Evolutionary conservation across 2,329 filamentous ascomycete species (phyloP).

Genomic region (Penicillium palitans): DNA sequence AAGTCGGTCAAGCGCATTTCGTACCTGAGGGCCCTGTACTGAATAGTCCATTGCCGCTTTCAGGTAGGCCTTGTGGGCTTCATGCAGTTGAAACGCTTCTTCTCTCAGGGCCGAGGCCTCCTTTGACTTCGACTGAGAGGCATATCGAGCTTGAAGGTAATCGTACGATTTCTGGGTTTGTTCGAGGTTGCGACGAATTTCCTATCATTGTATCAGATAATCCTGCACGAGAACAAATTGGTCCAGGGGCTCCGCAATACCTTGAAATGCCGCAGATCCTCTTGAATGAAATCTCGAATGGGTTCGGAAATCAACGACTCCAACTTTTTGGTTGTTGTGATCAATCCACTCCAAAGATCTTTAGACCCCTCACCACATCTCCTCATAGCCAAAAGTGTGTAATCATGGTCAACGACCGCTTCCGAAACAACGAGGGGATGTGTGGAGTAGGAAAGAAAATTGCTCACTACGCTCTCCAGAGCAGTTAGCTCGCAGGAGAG

Average conservation of each 20-base stretch:
- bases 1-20: slow-evolving; percentile 79
- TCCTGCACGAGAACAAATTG: slow-evolving; percentile 1
- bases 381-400: slow-evolving; percentile 82
- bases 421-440: slow-evolving; percentile 74
- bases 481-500: slow-evolving; percentile 66
- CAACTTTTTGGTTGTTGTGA: slow-evolving; percentile 73
- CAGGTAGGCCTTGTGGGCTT: slow-evolving; percentile 85
- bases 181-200: slow-evolving; percentile 74
- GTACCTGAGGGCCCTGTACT: slow-evolving; percentile 79
- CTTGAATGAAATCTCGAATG: slow-evolving; percentile 72
- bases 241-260: slow-evolving; percentile 26
- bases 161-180: slow-evolving; percentile 82
- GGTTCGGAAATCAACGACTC: slow-evolving; percentile 78
- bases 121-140: slow-evolving; percentile 85
- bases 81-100: slow-evolving; percentile 93
- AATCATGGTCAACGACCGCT: slow-evolving; percentile 89
- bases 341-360: slow-evolving; percentile 80
- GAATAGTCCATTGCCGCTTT: slow-evolving; percentile 94
- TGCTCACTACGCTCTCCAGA: slow-evolving; percentile 77
- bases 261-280: slow-evolving; percentile 82
- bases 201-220: slow-evolving; percentile 40
- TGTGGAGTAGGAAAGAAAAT: slow-evolving; percentile 72
- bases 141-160: slow-evolving; percentile 74
- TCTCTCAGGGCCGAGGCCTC: slow-evolving; percentile 88
- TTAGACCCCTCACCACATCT: slow-evolving; percentile 80